Percentiles rank a stretch among this genome's conserved stretches.
phyloP scores from a whole-genome alignment of 2,329 filamentous ascomycete genomes.

The Cercospora beticola region DNA sequence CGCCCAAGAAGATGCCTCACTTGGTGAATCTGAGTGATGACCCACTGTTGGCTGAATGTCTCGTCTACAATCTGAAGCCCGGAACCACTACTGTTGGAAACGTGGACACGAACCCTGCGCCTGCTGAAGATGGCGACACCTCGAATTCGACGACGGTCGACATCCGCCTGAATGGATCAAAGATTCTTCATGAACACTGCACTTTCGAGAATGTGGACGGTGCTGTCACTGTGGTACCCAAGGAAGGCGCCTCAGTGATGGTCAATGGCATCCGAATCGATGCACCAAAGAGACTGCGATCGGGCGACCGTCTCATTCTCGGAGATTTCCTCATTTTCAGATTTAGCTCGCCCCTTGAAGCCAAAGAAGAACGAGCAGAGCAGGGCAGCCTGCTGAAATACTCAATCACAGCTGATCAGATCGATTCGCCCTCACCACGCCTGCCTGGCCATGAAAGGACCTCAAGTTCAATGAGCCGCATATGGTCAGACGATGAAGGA shows the following conservation, averaged over 20 bases:
- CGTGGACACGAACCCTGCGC: constrained; percentile 70
- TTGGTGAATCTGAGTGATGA: constrained; percentile 84
- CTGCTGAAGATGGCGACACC: constrained; percentile 19
- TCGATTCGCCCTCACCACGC: constrained; percentile 60
- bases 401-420: constrained; percentile 64
- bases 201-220: constrained; percentile 92
- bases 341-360: constrained; percentile 97
- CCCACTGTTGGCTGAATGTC: constrained; percentile 87
- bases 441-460: constrained; percentile 72
- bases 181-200: constrained; percentile 90
- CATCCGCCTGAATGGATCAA: constrained; percentile 88
- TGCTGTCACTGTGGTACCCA: constrained; percentile 84
- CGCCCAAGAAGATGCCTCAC: constrained; percentile 99
- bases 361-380: constrained; percentile 82
- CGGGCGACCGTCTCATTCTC: constrained; percentile 90
- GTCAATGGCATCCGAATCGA: constrained; percentile 91
- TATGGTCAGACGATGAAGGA: constrained; percentile 73
- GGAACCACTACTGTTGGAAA: constrained; percentile 93
- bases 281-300: constrained; percentile 80
- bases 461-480: constrained; percentile 64
- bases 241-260: constrained; percentile 94
- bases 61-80: constrained; percentile 97
- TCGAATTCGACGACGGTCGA: constrained; percentile 61
- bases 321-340: constrained; percentile 98
- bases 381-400: constrained; percentile 76